Evolutionary conservation across 2,329 filamentous ascomycete genomes (phyloP).

Genomic region (Trichoderma atroviride): DNA sequence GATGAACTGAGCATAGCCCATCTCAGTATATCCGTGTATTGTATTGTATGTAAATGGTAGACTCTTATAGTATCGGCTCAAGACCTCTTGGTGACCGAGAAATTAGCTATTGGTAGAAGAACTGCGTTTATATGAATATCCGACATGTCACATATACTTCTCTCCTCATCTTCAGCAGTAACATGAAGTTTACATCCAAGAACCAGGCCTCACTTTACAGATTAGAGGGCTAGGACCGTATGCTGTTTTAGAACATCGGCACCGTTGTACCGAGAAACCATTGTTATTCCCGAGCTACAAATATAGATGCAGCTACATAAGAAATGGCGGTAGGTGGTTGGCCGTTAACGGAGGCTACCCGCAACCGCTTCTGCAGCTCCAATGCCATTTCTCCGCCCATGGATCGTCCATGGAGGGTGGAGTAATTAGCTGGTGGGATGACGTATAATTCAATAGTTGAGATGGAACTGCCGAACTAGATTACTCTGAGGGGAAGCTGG

Average conservation of each 20-base stretch:
- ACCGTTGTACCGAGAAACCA: background rate
- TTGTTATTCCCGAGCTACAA: background rate
- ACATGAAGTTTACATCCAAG: background rate
- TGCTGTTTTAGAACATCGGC: background rate
- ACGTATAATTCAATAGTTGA: background rate
- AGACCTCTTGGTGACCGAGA: background rate
- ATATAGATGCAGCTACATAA: background rate
- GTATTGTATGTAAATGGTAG: background rate
- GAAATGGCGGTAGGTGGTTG: background rate
- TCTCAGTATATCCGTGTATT: background rate
- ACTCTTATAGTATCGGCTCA: background rate
- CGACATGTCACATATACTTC: too few relatives aligned
- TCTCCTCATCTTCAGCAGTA: too few relatives aligned
- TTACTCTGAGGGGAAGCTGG: background rate
- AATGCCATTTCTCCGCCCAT: background rate
- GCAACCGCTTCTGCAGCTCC: background rate
- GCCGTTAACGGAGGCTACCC: background rate
- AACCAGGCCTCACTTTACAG: background rate
- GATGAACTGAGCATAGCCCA: background rate
- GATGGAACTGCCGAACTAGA: background rate
- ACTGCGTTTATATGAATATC: too few relatives aligned
- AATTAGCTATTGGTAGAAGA: background rate
- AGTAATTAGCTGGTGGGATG: background rate
- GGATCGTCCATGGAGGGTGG: background rate
- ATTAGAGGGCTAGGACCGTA: background rate